Evolutionary conservation across 805 yeast genomes (phyloP).

Genomic region (Candida coleopterorum): DNA sequence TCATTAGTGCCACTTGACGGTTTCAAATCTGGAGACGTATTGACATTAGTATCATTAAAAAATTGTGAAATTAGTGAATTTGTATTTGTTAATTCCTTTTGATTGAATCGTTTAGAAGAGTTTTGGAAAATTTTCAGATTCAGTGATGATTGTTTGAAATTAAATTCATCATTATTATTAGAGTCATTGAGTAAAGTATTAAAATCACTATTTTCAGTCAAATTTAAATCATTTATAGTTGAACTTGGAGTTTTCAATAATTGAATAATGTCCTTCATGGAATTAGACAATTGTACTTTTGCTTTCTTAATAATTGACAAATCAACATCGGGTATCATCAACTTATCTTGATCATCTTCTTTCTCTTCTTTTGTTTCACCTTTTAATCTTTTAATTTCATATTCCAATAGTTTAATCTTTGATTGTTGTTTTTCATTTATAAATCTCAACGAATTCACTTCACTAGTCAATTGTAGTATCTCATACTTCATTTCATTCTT

Average conservation of each 20-base stretch:
- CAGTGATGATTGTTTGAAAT: constrained; percentile 1
- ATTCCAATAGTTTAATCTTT: constrained; percentile 36
- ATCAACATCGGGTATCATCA: constrained; percentile 29
- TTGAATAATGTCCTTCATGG: constrained; percentile 32
- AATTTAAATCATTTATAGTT: constrained; percentile 15
- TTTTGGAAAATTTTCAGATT: constrained; percentile 7
- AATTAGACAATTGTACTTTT: constrained; percentile 27
- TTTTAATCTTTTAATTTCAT: constrained; percentile 14
- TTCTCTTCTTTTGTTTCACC: background rate
- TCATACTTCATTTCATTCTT: constrained; percentile 48
- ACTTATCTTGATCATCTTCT: background rate
- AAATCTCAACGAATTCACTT: constrained; percentile 40
- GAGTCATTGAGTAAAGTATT: constrained; percentile 15
- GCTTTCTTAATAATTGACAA: constrained; percentile 27
- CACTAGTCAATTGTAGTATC: constrained; percentile 49
- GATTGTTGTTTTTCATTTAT: constrained; percentile 38
- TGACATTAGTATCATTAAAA: constrained; percentile 1
- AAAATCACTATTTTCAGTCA: constrained; percentile 17
- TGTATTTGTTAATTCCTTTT: background rate
- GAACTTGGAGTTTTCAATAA: constrained; percentile 27
- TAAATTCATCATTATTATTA: constrained; percentile 1
- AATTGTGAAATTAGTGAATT: constrained; percentile 6
- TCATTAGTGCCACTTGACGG: background rate
- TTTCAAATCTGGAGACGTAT: constrained; percentile 2
- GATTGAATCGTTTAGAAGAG: background rate